Base-by-base conservation (phyloP, 108 stramenopile genomes). In the Discostella pseudostelligera region DNA sequence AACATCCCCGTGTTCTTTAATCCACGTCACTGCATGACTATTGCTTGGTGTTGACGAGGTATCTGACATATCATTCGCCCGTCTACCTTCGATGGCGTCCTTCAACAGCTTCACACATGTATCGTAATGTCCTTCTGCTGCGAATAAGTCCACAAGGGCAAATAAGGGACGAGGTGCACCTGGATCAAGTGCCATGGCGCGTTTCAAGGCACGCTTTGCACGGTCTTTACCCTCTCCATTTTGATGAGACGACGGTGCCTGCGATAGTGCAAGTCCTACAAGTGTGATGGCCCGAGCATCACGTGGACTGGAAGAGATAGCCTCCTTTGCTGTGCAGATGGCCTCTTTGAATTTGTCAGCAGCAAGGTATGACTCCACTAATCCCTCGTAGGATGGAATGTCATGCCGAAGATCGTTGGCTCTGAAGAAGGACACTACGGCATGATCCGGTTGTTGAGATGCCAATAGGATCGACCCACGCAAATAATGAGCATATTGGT, bases 221-320 rank as follows among this genome's bases (percentile, higher is more conserved):
- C 83, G 76, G 10, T 88, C 88, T 53, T 74, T 77, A 4, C 85
- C 87, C 39, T 87, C 75, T 11, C 71, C 65, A 35, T 60, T 65
- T 48, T 66, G 75, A 24, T 67, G 72, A 43, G 58, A 56, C 39
- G 53, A 61, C 16, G 72, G 67, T 14, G 76, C 61, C 20, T 84
- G 82, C 20, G 87, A 80, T 50, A 94, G 48, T 13, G 89, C 92
- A 70, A 89, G 60, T 11, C 92, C 92, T 8, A 90, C 87, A 54
- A 94, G 60, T 45, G 92, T 86, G 2, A 87, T 70, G 14, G 92
- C 87, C 46, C 87, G 63, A n/a, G 87, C 73, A 67, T 94, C 89
- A n/a, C 83, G 59, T 3, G 89, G 88, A 46, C 83, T 78, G 1
- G 73, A 50, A 9, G 86, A 82, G 32, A 90, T 87, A 22, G 87